Evolutionary conservation across 2,329 filamentous ascomycete genomes (phyloP), one percentile per base, ranked within the genome.

Genomic region (Colletotrichum navitas): DNA sequence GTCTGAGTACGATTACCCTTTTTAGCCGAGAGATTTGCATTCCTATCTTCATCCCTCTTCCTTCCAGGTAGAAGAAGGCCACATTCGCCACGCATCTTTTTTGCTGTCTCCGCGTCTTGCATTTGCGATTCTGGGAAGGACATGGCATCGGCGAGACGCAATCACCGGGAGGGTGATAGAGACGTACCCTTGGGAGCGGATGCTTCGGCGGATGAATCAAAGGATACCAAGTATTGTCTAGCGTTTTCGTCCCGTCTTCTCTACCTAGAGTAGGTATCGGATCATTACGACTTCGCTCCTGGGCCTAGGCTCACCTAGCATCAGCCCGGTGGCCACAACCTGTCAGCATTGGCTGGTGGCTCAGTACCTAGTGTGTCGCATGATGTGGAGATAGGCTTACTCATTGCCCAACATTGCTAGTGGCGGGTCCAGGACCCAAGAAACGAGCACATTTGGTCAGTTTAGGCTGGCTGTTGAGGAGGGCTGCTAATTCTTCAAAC

Each of bases 341-440:
- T 34, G 21, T 66, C 65, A 60, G 65, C 54, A 55, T 52, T 58
- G 34, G 58, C 51, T 32, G 49, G 58, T n/a, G 34, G 26, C 47
- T 60, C 29, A 39, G 41, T 54, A 4, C 29, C 29, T 29, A 55
- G 59, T 55, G 39, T 63, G 59, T 64, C 69, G 65, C 65, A 71
- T 71, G 69, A 71, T 66, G 65, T 71, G 69, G 69, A 54, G 63
- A 34, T n/a, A 54, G 54, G 54, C n/a, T 56, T 47, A 54, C 58
- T 69, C 41, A 59, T 49, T 60, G 65, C 59, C 59, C 68, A 68
- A 61, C 69, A 68, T 56, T 71, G 69, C 69, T 47, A 71, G 65
- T 63, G 65, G 68, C 54, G 68, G 68, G 65, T 63, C 54, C 41
- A 26, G 36, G 65, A 43, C 59, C 58, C 45, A 62, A 36, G 36